A percentile compares a stretch with the other conserved stretches of the same genome.
These are phyloP conservation scores for Beta lomatogona DNA, from an alignment of 179 eudicot genomes.

Conservation along the genomic window DNA sequence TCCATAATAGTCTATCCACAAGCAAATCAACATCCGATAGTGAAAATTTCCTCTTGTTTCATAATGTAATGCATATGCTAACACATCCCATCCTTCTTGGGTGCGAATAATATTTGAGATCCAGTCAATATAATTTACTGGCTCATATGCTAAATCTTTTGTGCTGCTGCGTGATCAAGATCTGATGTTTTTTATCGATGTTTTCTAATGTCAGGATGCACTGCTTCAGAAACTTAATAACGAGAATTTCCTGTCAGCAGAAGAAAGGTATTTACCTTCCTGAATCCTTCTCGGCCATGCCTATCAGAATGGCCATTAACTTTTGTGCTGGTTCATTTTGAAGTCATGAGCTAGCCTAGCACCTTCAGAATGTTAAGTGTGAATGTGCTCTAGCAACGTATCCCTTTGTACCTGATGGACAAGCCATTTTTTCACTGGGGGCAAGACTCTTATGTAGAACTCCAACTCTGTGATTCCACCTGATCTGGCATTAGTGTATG, in stretches of 20 bases:
- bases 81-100: too few species aligned
- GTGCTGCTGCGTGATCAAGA: not conserved
- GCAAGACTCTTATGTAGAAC: too few species aligned
- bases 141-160: not conserved
- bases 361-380: not conserved
- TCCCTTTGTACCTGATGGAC: too few species aligned
- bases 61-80: too few species aligned
- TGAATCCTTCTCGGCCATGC: not conserved
- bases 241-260: slow-evolving; percentile 58
- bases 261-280: slow-evolving; percentile 68
- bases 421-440: too few species aligned
- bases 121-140: not conserved
- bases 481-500: too few species aligned
- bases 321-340: not conserved
- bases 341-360: not conserved
- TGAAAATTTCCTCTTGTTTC: too few species aligned
- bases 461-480: not conserved
- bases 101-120: too few species aligned
- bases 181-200: slow-evolving; percentile 7
- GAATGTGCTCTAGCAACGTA: too few species aligned
- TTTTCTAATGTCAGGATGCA: slow-evolving; percentile 67
- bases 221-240: slow-evolving; percentile 75
- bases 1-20: too few species aligned
- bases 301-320: not conserved
- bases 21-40: too few species aligned